Base-by-base conservation (phyloP, 352 stramenopile species). In the Phytophthora tentaculata region DNA sequence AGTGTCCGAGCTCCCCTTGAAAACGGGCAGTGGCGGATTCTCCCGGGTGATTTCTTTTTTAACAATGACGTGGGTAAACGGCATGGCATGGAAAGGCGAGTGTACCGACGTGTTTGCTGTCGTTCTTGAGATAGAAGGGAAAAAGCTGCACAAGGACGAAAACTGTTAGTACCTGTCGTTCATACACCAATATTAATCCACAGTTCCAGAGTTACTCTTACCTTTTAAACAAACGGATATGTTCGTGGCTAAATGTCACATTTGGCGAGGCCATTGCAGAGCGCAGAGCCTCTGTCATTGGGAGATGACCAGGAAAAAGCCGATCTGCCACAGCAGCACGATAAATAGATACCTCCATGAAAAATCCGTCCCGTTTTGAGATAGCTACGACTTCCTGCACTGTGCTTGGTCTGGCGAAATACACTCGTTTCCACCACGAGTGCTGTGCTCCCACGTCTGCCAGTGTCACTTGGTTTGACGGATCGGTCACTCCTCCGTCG, bases 351-450 rank as follows among this genome's bases (percentile, higher is more conserved):
- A 80, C 65, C 28, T 89, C 73, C 23, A 82, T 37, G 6, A 85
- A 56, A 23, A 29, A 49, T 17, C 50, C 43, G 17, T 80, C 56
- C 5, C 61, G 51, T 43, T 62, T 54, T 53, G 78, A 43, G 14
- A 81, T 53, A 37, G 58, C 50, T 22, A 58, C n/a, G 9, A 75
- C 73, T 67, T 87, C 73, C 1, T 78, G 49, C 22, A 51, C 14
- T 0, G 64, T 77, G 14, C 57, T 61, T 23, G 81, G 81, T 39
- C 73, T 77, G 6, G 71, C 73, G 48, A 91, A 88, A 61, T 79
- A 94, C 1, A 84, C 49, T n/a, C 74, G 66, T 24, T 82, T 84
- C 86, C 86, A 94, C 86, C 86, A 94, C 17, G 39, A 45, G 17
- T 28, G 65, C 23, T 69, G 75, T 29, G 35, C 22, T 50, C 73